phyloP scores from a whole-genome alignment of 202 grass and related monocot genomes.

The Musa balbisiana region DNA sequence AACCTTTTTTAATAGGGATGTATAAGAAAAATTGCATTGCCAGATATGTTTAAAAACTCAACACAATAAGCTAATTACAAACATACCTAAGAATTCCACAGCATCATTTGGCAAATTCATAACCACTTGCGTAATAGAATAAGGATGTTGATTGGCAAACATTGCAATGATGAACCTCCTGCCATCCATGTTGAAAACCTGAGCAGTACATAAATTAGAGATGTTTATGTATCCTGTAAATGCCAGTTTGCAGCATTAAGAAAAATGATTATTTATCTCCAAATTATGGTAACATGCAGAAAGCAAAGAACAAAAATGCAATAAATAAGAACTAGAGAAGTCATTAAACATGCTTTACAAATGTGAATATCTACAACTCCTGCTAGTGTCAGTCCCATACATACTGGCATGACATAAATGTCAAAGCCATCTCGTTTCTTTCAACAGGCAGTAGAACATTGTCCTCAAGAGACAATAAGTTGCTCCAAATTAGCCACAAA shows the following conservation, averaged over 20 bases:
- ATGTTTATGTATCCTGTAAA: background rate
- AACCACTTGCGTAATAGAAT: conserved; percentile 72
- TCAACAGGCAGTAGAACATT: background rate
- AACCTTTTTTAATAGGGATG: no score
- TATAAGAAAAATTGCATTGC: no score
- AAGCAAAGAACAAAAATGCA: background rate
- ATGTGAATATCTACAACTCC: background rate
- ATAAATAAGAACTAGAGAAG: background rate
- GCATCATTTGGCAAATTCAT: conserved; percentile 96
- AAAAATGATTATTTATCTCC: background rate
- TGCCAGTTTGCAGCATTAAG: background rate
- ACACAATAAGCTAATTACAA: background rate
- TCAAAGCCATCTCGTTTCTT: background rate
- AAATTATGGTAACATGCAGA: background rate
- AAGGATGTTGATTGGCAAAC: conserved; percentile 46
- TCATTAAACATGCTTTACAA: background rate
- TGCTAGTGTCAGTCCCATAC: no score
- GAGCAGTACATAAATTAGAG: conserved; percentile 8
- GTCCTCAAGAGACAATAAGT: background rate
- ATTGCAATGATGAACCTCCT: conserved; percentile 75
- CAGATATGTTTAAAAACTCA: background rate
- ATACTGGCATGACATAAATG: background rate
- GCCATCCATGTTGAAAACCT: conserved; percentile 92
- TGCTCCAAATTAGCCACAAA: background rate
- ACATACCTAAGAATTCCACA: conserved; percentile 71